These are phyloP conservation scores for Claviceps maximensis DNA, from an alignment of 2,329 filamentous ascomycete species.

Conservation along the genomic window DNA sequence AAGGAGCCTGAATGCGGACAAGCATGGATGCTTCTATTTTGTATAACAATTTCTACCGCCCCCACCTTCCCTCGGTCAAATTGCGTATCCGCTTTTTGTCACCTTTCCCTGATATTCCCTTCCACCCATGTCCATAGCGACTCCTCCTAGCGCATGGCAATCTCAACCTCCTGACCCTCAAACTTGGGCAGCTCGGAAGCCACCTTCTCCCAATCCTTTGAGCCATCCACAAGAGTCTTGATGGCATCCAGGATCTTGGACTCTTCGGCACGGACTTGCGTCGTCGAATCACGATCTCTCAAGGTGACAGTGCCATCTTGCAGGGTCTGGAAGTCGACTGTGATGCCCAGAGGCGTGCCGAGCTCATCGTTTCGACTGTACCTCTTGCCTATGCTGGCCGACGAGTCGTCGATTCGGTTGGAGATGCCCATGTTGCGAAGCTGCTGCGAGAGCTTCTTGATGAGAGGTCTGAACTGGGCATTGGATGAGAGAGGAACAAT, in stretches of 20 bases:
- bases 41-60: neutral
- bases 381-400: constrained; percentile 85
- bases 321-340: constrained; percentile 89
- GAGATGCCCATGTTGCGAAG: constrained; percentile 67
- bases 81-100: constrained; percentile 1
- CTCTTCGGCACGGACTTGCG: constrained; percentile 75
- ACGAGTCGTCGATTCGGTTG: constrained; percentile 79
- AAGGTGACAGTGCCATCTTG: constrained; percentile 79
- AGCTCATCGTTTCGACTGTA: constrained; percentile 93
- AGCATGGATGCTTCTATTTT: too few species aligned
- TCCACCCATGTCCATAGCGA: neutral
- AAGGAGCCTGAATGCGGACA: too few species aligned
- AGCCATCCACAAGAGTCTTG: constrained; percentile 35
- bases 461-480: constrained; percentile 64
- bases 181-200: constrained; percentile 71
- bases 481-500: constrained; percentile 81
- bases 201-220: constrained; percentile 54
- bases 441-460: constrained; percentile 58
- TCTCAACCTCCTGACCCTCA: constrained; percentile 56
- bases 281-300: constrained; percentile 79
- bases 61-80: neutral
- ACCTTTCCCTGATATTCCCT: neutral
- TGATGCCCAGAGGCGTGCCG: constrained; percentile 86
- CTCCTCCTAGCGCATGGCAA: constrained; percentile 20
- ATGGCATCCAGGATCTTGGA: constrained; percentile 69